Evolutionary conservation across 2,329 filamentous ascomycete genomes (phyloP).

Genomic region (Colletotrichum truncatum): DNA sequence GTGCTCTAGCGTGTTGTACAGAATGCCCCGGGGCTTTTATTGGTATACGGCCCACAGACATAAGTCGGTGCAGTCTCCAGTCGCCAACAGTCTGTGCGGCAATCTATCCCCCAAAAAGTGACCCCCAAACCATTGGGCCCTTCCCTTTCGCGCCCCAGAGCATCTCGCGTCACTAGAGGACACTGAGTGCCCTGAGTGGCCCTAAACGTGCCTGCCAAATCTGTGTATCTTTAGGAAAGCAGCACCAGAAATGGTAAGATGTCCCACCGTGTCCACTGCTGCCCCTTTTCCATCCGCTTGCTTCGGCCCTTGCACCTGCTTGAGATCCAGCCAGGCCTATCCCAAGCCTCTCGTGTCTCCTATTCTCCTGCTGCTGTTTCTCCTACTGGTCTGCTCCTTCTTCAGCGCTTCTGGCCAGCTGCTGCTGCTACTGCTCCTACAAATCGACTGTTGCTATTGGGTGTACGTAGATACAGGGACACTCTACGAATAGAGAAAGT

Average conservation of each 20-base stretch:
- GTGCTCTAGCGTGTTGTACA: constrained; percentile 15
- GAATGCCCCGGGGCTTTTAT: not conserved
- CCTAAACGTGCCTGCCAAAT: not conserved
- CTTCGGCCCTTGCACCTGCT: not conserved
- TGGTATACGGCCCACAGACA: not conserved
- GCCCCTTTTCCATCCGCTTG: constrained; percentile 13
- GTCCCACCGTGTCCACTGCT: constrained; percentile 5
- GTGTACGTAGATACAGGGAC: no score
- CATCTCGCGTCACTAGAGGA: not conserved
- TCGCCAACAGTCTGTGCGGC: constrained; percentile 22
- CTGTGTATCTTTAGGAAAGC: not conserved
- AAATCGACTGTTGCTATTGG: no score
- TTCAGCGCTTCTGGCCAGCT: no score
- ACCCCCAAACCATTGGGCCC: not conserved
- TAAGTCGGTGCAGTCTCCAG: constrained; percentile 16
- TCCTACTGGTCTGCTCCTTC: no score
- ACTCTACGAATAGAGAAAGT: no score
- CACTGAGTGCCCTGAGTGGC: not conserved
- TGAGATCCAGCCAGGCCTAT: not conserved
- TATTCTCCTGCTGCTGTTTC: no score
- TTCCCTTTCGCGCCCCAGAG: not conserved
- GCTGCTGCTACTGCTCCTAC: no score
- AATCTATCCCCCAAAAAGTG: constrained; percentile 6
- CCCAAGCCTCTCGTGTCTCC: no score
- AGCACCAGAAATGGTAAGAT: constrained; percentile 13